Evolutionary conservation across 2,329 filamentous ascomycete genomes (phyloP).

Genomic region (Biscogniauxia mediterranea): DNA sequence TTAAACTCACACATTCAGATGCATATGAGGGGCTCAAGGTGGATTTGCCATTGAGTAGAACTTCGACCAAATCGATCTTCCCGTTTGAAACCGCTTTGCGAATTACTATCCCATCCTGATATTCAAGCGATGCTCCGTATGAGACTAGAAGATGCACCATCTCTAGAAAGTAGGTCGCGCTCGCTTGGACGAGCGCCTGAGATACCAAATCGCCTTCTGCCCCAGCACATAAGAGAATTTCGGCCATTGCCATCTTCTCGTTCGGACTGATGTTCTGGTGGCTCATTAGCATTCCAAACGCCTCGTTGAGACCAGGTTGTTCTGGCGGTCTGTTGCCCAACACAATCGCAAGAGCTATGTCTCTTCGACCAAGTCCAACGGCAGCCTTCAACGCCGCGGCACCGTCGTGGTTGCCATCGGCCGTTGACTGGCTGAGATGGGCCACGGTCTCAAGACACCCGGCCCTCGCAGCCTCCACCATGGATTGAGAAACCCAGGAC

Average conservation of each 20-base stretch:
- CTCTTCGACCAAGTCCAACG: slow-evolving; percentile 47
- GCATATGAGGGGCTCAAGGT: slow-evolving; percentile 44
- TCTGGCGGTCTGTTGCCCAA: slow-evolving; percentile 53
- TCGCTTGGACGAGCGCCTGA: slow-evolving; percentile 47
- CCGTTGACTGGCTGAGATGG: slow-evolving; percentile 49
- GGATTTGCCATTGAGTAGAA: slow-evolving; percentile 46
- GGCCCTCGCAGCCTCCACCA: slow-evolving; percentile 50
- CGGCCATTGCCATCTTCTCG: slow-evolving; percentile 51
- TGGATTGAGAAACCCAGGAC: slow-evolving; percentile 45
- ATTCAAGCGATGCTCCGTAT: slow-evolving; percentile 55
- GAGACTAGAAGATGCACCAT: slow-evolving; percentile 53
- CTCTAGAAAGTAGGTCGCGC: slow-evolving; percentile 49
- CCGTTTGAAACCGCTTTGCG: slow-evolving; percentile 48
- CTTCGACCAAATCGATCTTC: slow-evolving; percentile 45
- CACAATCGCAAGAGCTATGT: slow-evolving; percentile 55
- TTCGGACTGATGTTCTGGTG: slow-evolving; percentile 46
- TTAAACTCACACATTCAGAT: slow-evolving; percentile 48
- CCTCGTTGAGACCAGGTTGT: slow-evolving; percentile 46
- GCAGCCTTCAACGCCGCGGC: slow-evolving; percentile 53
- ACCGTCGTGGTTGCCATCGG: slow-evolving; percentile 51
- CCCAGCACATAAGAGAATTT: slow-evolving; percentile 58
- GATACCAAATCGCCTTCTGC: slow-evolving; percentile 52
- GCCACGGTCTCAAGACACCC: slow-evolving; percentile 51
- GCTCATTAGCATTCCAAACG: slow-evolving; percentile 47
- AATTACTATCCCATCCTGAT: slow-evolving; percentile 48